A percentile compares a stretch with the other conserved stretches of the same genome.
Evolutionary conservation across 257 asterid species (phyloP).

Genomic region (Nicotiana tabacum): DNA sequence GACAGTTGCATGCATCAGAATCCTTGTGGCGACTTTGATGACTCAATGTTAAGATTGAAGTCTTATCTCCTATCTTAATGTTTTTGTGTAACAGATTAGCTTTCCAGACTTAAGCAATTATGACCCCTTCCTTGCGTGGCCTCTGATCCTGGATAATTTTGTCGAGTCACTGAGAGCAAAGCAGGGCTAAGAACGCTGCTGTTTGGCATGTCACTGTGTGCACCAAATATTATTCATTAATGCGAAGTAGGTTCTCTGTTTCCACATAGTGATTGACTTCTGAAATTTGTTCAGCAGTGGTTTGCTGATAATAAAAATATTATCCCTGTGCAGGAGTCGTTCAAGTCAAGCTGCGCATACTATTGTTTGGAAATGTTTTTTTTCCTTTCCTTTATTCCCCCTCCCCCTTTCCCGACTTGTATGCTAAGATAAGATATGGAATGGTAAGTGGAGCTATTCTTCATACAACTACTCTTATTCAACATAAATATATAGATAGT

Average conservation of each 20-base stretch:
- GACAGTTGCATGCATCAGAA: neutral
- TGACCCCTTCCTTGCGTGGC: constrained; percentile 70
- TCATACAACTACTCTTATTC: neutral
- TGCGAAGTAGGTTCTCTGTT: neutral
- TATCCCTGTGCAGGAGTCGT: neutral
- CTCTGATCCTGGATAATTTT: constrained; percentile 70
- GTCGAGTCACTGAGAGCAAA: constrained; percentile 62
- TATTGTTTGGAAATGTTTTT: neutral
- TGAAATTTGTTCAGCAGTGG: neutral
- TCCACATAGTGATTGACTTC: neutral
- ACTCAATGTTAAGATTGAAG: neutral
- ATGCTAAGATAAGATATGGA: neutral
- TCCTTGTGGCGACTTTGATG: neutral
- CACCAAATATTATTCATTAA: neutral
- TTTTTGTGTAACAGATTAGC: constrained; percentile 41
- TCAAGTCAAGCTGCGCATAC: neutral
- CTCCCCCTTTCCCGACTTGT: neutral
- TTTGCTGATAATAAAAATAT: neutral
- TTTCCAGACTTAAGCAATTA: constrained; percentile 72
- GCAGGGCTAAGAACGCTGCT: constrained; percentile 13
- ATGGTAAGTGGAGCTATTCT: neutral
- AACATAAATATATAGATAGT: neutral
- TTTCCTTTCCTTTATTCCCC: neutral
- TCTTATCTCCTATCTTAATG: neutral
- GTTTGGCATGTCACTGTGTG: neutral